Base-by-base conservation (phyloP, 1,284 basidiomycete genomes). In the Peniophora sp. region DNA sequence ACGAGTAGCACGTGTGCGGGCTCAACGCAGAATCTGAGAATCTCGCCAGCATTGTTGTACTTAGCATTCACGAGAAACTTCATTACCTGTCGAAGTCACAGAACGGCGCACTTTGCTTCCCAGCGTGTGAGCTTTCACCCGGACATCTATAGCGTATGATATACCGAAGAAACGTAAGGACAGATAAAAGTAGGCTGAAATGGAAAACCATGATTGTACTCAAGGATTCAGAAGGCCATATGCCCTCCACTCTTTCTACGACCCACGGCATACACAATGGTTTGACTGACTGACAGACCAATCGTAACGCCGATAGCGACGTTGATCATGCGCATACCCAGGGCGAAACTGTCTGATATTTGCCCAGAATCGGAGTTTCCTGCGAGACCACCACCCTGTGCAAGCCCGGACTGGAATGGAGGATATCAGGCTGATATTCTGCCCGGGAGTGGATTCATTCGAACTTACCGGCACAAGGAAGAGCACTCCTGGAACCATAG, bases 231-330 rank as follows among this genome's bases (percentile, higher is more conserved):
- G 65, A 92, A 92, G 3, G 85, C 85, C 58, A 91, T 89, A 51
- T 89, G 76, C 1, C 81, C 84, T 2, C 73, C 81, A 54, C 81
- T 82, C 66, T 88, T 90, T 57, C 79, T 78, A 48, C 78, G 72
- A 24, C 88, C 89, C 58, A 90, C 76, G 3, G 85, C 68, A 62
- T 91, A 91, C 47, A 92, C 85, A 37, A 90, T 64, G 43, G 89
- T 79, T 57, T 90, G 87, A 51, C 87, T 85, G 23, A 83, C 81
- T 62, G 91, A 91, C 43, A 92, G 70, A 2, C 90, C 90, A 51
- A 92, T 81, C 9, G 88, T 90, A 47, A 92, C 88, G 44, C 90
- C 91, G 55, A 88, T 85, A n/a, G 89, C 87, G 17, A 92, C 87
- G 57, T 86, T 83, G 47, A 92, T 85, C 89, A 92, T 88, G 20